Percentiles rank a stretch among this genome's conserved stretches.
Evolutionary conservation across 2,329 filamentous ascomycete species (phyloP).

Genomic region (Neonectria neomacrospora): DNA sequence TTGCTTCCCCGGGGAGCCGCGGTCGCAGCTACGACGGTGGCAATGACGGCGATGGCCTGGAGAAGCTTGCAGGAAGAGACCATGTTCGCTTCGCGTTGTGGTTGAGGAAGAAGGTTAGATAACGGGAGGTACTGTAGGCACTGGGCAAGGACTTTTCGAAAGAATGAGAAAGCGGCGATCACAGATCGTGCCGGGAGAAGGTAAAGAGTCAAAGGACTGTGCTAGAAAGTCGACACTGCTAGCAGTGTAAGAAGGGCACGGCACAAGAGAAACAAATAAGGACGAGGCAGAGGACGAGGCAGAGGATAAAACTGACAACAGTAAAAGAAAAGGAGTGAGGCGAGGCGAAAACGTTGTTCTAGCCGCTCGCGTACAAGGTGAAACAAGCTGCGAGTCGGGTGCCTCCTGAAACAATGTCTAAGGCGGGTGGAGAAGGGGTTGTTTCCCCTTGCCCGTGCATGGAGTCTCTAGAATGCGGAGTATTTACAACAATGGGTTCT

Average conservation of each 20-base stretch:
- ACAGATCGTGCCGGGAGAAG: slow-evolving; percentile 14
- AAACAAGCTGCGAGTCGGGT: slow-evolving; percentile 5
- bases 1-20: slow-evolving; percentile 48
- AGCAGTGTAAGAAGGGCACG: slow-evolving; percentile 10
- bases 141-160: background rate
- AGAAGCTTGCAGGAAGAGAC: slow-evolving; percentile 46
- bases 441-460: slow-evolving; percentile 14
- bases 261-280: background rate
- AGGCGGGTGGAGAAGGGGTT: background rate
- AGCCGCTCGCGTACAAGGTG: slow-evolving; percentile 6
- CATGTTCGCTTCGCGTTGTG: slow-evolving; percentile 44
- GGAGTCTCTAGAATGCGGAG: background rate
- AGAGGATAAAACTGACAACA: background rate
- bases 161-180: slow-evolving; percentile 14
- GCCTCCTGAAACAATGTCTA: slow-evolving; percentile 3
- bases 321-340: background rate
- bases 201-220: background rate
- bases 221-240: slow-evolving; percentile 1
- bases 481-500: background rate
- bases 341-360: background rate
- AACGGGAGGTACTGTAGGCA: background rate
- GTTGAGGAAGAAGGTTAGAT: background rate
- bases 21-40: slow-evolving; percentile 46
- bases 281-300: background rate
- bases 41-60: slow-evolving; percentile 46